Conservation (phyloP, 306 rosid species). For the Trifolium repens region DNA sequence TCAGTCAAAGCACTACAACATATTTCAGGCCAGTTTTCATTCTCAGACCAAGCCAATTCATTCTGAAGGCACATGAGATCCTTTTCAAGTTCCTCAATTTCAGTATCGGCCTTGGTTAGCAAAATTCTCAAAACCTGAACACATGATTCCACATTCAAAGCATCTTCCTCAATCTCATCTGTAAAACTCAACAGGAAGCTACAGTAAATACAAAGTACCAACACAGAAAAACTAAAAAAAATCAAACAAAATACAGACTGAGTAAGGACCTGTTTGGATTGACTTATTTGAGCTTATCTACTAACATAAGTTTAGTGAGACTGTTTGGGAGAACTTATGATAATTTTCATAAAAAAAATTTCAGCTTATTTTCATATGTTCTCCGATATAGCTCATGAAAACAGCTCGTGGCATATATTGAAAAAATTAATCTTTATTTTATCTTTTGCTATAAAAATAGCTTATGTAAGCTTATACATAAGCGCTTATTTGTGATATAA, state of each 20-base stretch:
- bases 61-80: slow-evolving; percentile 62
- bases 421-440: too few relatives aligned
- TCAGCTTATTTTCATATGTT: too few relatives aligned
- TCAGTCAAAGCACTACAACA: slow-evolving; percentile 59
- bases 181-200: slow-evolving; percentile 30
- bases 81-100: slow-evolving; percentile 66
- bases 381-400: too few relatives aligned
- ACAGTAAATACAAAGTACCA: slow-evolving; percentile 9
- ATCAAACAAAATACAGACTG: slow-evolving; percentile 13
- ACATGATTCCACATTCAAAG: slow-evolving; percentile 59
- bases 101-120: slow-evolving; percentile 59
- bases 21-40: slow-evolving; percentile 58
- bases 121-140: slow-evolving; percentile 62
- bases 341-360: too few relatives aligned
- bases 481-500: too few relatives aligned
- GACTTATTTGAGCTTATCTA: too few relatives aligned
- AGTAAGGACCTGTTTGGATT: background rate
- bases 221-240: slow-evolving; percentile 1
- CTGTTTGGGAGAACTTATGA: too few relatives aligned
- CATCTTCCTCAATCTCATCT: slow-evolving; percentile 76
- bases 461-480: too few relatives aligned
- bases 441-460: too few relatives aligned
- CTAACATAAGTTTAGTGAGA: too few relatives aligned
- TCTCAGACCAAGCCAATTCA: slow-evolving; percentile 52
- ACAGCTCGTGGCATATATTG: too few relatives aligned